These are phyloP conservation scores for Ophiostoma ips DNA, from an alignment of 2,329 filamentous ascomycete genomes.

Conservation along the genomic window DNA sequence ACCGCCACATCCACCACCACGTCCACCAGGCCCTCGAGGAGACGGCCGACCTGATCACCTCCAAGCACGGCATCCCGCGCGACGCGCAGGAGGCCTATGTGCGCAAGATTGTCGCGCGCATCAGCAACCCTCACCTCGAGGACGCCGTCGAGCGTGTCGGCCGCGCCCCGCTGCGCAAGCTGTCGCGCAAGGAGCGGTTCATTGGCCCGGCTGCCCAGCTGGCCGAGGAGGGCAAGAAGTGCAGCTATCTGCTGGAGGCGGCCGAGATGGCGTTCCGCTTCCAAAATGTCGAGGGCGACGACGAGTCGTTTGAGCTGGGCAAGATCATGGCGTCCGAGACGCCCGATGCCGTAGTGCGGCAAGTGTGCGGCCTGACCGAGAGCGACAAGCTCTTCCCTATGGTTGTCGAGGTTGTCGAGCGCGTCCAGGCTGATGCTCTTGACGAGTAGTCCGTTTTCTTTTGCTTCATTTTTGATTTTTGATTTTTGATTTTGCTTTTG, in stretches of 20 bases:
- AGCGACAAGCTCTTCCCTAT: slow-evolving; percentile 64
- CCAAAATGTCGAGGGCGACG: slow-evolving; percentile 85
- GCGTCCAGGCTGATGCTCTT: slow-evolving; percentile 54
- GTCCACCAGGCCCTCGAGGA: slow-evolving; percentile 71
- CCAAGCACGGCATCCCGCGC: slow-evolving; percentile 62
- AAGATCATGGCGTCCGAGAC: slow-evolving; percentile 66
- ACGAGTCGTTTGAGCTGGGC: slow-evolving; percentile 75
- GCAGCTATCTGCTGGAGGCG: slow-evolving; percentile 61
- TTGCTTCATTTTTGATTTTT: not conserved
- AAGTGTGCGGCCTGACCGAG: slow-evolving; percentile 69
- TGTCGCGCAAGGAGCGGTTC: slow-evolving; percentile 90
- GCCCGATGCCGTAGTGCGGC: slow-evolving; percentile 59
- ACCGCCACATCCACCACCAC: slow-evolving; percentile 63
- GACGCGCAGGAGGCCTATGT: slow-evolving; percentile 77
- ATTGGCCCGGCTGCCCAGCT: slow-evolving; percentile 83
- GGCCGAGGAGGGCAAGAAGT: slow-evolving; percentile 63
- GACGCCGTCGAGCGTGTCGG: slow-evolving; percentile 92
- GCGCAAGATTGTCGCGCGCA: slow-evolving; percentile 80
- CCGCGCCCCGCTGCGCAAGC: slow-evolving; percentile 84
- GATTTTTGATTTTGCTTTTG: not conserved
- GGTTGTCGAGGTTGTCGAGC: slow-evolving; percentile 65
- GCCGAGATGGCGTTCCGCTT: slow-evolving; percentile 90
- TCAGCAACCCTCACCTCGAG: slow-evolving; percentile 85
- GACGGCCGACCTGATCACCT: slow-evolving; percentile 73
- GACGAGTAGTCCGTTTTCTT: slow-evolving; percentile 12